Evolutionary conservation across 2,329 filamentous ascomycete genomes (phyloP).

Genomic region (Fusarium sp.): DNA sequence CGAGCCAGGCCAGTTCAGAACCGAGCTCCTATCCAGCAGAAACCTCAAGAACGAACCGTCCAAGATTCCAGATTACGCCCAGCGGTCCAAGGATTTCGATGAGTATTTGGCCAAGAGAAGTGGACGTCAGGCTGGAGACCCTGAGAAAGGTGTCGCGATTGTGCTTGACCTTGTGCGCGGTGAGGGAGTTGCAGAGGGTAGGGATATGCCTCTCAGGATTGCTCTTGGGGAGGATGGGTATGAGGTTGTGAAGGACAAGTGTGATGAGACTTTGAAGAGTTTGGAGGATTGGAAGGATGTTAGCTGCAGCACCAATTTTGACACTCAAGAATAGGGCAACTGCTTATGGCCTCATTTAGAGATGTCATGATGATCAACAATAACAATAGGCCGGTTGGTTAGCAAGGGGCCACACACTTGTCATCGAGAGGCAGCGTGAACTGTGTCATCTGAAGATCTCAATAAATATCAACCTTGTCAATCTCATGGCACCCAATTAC

Average conservation of each 20-base stretch:
- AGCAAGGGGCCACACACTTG: neutral
- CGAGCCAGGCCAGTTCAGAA: constrained; percentile 20
- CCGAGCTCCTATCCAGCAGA: neutral
- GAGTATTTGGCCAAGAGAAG: neutral
- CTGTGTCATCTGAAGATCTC: neutral
- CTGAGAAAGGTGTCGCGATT: constrained; percentile 2
- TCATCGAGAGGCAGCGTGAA: neutral
- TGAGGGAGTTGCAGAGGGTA: constrained; percentile 1
- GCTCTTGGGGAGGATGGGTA: constrained; percentile 49
- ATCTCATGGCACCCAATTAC: neutral
- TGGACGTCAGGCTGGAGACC: constrained; percentile 6
- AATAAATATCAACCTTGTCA: too few species aligned
- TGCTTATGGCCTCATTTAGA: neutral
- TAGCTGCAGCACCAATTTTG: constrained; percentile 38
- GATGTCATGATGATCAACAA: neutral
- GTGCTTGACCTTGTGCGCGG: constrained; percentile 13
- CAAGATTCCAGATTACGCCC: constrained; percentile 8
- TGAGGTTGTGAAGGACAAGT: constrained; percentile 37
- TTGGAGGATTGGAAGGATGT: constrained; percentile 43
- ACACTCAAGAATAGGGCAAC: neutral
- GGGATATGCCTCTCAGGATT: constrained; percentile 35
- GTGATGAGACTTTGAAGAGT: constrained; percentile 36
- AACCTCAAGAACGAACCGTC: constrained; percentile 10
- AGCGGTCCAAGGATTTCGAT: neutral
- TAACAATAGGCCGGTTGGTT: neutral